phyloP scores from a whole-genome alignment of 495 filamentous ascomycete species.

The Darksidea phi region DNA sequence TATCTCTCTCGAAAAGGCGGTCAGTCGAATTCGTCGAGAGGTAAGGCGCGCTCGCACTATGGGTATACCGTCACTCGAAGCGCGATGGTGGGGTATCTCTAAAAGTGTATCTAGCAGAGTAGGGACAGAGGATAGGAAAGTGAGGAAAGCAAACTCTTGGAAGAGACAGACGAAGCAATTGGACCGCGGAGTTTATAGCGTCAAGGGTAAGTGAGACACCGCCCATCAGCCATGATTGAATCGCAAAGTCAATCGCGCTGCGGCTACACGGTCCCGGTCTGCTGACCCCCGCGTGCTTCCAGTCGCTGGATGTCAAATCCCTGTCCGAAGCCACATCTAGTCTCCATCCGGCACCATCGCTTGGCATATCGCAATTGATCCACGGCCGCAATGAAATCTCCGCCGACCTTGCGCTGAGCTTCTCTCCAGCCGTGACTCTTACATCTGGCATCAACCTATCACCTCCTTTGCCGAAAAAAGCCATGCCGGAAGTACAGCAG shows the following conservation, averaged over 20 bases:
- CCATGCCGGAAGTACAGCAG: slow-evolving; percentile 19
- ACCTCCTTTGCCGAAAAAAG: not conserved
- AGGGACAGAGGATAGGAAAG: not conserved
- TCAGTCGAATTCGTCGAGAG: too few relatives aligned
- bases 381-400: not conserved
- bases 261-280: too few relatives aligned
- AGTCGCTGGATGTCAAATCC: too few relatives aligned
- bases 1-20: too few relatives aligned
- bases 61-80: too few relatives aligned
- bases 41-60: too few relatives aligned
- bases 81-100: too few relatives aligned
- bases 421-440: not conserved
- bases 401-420: not conserved
- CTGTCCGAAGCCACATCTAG: too few relatives aligned
- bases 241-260: too few relatives aligned
- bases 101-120: not conserved
- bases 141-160: not conserved
- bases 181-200: not conserved
- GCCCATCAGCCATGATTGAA: too few relatives aligned
- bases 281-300: too few relatives aligned
- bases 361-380: not conserved
- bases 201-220: too few relatives aligned
- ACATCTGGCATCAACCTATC: not conserved
- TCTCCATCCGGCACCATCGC: not conserved
- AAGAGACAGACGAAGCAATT: not conserved